Base-by-base conservation (phyloP, 331 rosid species). In the Rhamnella rubrinervis region DNA sequence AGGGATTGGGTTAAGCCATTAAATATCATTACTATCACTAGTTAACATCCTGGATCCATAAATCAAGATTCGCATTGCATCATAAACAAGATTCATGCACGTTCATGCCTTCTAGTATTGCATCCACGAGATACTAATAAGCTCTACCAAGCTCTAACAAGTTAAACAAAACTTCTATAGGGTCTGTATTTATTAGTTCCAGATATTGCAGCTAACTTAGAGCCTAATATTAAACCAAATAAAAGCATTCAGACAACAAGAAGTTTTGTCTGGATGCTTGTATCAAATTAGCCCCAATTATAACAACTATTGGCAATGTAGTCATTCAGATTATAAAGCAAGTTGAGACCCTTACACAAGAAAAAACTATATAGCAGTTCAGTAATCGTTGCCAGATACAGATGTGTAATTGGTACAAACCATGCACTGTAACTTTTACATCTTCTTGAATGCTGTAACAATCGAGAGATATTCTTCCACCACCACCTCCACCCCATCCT, bases 401-500 rank as follows among this genome's bases (percentile, higher is more conserved):
- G 71, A 69, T 56, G 39, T 57, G 63, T 65, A 19, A 77, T 39
- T 59, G 70, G 72, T 72, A 75, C 86, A 61, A 77, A 88, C 98
- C 98, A 71, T 82, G 97, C 62, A 83, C 93, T 60, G 97, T 85
- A 73, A 93, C 85, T 63, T 74, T 85, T 55, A 93, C 83, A 78
- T 88, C 96, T 81, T 93, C 98, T 81, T 93, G 98, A 77, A 91
- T 91, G 89, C 95, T 85, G 87, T 93, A 93, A 78, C 98, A 91
- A 72, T 88, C 95, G 71, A 93, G 92, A 64, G 98, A 93, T 68
- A 93, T 84, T 84, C 98, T 91, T 80, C 98, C 98, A 63, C 98
- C 98, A 16, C 98, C 98, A 38, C 98, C 98, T 67, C 98, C 98
- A 76, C 98, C 98, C 96, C 95, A 88, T 73, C 98, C 98, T 59